Evolutionary conservation across 345 rosid genomes (phyloP), one percentile per base, ranked within the genome.

Genomic region (Hevea brasiliensis): DNA sequence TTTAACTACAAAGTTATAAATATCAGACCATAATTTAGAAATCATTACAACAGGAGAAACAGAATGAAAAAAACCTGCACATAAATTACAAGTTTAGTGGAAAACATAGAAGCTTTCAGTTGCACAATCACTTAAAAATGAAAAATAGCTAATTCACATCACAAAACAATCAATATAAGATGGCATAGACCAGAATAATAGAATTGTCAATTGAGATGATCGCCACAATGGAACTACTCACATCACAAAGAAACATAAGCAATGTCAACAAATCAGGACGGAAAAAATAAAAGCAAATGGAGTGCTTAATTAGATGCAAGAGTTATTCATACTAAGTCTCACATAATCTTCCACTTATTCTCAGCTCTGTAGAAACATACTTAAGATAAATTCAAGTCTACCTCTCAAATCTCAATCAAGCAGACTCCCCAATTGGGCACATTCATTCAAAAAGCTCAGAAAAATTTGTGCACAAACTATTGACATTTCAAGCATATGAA

Each of bases 331-430:
- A 18, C 57, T 53, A 37, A 35, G 47, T 17, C 45, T 35, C 1
- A 11, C 5, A 37, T 37, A 61, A 14, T 61, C 23, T n/a, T 37
- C 7, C 65, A 37, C n/a, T 37, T 23, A 35, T 35, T 15, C 65
- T 20, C 27, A 63, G 29, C 48, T 41, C 26, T 21, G 11, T 0
- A 59, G 18, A 26, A 7, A 27, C 32, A 27, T 6, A 26, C 29
- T 11, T 0, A 59, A 13, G 20, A 65, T 6, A 65, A 50, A 17
- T 4, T 14, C 55, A 50, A 50, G 3, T 44, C 7, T 24, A 14
- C 14, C 55, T 69, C 42, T 47, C 70, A 27, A 48, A 2, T 37
- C 47, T 67, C 71, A 67, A 50, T 20, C 63, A 55, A 50, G 20
- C 17, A 50, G 6, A 41, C 7, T 12, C 32, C 23, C 72, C 8